These are phyloP conservation scores for Hirschioporus abietinus DNA, from an alignment of 768 basidiomycete genomes.

Conservation along the genomic window DNA sequence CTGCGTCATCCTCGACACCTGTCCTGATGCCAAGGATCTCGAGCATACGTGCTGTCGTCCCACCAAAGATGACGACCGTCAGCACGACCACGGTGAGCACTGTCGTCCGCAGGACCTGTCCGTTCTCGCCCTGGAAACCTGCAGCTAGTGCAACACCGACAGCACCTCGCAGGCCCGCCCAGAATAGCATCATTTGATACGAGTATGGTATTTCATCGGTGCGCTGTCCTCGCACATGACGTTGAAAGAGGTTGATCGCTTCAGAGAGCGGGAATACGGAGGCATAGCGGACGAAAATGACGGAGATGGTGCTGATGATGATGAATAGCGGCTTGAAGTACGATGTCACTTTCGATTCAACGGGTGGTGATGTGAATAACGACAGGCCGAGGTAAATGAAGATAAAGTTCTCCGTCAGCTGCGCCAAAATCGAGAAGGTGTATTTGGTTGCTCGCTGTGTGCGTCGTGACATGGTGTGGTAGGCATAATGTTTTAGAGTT, in stretches of 20 bases:
- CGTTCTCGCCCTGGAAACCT: slow-evolving; percentile 92
- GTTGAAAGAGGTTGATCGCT: slow-evolving; percentile 88
- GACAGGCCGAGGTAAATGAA: slow-evolving; percentile 98
- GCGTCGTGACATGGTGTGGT: slow-evolving; percentile 95
- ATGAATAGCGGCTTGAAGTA: slow-evolving; percentile 97
- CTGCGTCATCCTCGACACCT: slow-evolving; percentile 91
- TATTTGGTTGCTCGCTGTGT: slow-evolving; percentile 94
- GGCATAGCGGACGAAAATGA: slow-evolving; percentile 91
- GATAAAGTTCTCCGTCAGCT: slow-evolving; percentile 97
- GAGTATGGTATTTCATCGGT: slow-evolving; percentile 92
- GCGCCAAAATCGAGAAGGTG: slow-evolving; percentile 90
- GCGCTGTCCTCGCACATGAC: slow-evolving; percentile 79
- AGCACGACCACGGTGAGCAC: slow-evolving; percentile 94
- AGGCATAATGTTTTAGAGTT: slow-evolving; percentile 99
- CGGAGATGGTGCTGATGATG: slow-evolving; percentile 83
- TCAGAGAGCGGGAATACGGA: slow-evolving; percentile 96
- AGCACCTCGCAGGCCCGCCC: slow-evolving; percentile 95
- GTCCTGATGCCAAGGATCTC: slow-evolving; percentile 95
- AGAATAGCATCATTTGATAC: slow-evolving; percentile 99
- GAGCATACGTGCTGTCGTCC: slow-evolving; percentile 95
- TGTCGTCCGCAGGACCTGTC: slow-evolving; percentile 85
- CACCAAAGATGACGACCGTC: slow-evolving; percentile 92
- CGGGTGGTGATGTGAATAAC: slow-evolving; percentile 87
- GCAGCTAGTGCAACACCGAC: slow-evolving; percentile 97
- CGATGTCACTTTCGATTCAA: slow-evolving; percentile 66